phyloP scores from a whole-genome alignment of 2,329 filamentous ascomycete species.

The Claviceps purpurea region DNA sequence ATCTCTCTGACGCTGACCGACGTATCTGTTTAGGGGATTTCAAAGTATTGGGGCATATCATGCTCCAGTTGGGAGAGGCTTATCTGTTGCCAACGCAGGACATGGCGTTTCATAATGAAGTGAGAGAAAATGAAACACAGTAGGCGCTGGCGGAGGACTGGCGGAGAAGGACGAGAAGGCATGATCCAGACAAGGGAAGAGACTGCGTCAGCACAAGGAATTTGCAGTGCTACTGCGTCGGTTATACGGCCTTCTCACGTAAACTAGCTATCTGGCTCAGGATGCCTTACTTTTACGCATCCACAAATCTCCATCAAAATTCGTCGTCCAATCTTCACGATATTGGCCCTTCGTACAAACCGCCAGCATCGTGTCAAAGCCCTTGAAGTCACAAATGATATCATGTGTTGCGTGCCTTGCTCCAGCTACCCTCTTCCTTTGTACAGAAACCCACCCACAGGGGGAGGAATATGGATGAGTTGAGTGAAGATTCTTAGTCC shows the following conservation, averaged over 20 bases:
- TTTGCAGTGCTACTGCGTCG: background rate
- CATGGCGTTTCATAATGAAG: slow-evolving; percentile 18
- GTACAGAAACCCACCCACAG: background rate
- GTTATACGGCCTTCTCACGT: background rate
- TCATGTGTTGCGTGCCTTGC: background rate
- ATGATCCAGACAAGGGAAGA: background rate
- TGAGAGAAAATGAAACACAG: background rate
- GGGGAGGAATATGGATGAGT: background rate
- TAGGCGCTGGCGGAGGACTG: too few species aligned
- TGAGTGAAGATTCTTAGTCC: slow-evolving; percentile 3
- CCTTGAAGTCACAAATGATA: background rate
- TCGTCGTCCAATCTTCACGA: background rate
- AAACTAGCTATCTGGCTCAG: background rate
- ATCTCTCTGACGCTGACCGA: slow-evolving; percentile 10
- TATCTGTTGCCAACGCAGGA: slow-evolving; percentile 28
- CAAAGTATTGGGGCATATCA: slow-evolving; percentile 53
- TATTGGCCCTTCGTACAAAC: too few species aligned
- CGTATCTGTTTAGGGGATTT: slow-evolving; percentile 37
- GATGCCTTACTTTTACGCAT: background rate
- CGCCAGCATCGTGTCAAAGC: too few species aligned
- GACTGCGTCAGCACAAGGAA: background rate
- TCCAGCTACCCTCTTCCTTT: background rate
- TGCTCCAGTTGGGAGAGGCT: slow-evolving; percentile 35
- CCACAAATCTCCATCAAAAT: background rate
- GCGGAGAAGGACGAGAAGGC: background rate